A percentile compares a stretch with the other conserved stretches of the same genome.
Conservation (phyloP, 768 basidiomycete species). For the Lyophyllum shimeji region DNA sequence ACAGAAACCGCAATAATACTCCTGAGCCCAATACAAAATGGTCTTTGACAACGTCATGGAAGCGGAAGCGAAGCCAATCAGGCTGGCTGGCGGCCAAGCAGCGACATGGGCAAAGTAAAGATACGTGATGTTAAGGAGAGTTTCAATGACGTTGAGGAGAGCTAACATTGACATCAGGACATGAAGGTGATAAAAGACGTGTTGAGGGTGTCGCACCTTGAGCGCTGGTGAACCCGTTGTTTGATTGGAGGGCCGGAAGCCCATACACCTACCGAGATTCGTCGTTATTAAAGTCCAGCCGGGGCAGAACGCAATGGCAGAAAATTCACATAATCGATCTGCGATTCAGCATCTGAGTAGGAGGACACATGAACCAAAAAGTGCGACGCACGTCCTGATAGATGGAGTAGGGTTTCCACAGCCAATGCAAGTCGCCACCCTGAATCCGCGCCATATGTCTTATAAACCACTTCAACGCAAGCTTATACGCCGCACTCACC, state of each 20-base stretch:
- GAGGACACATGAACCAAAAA: conserved; percentile 18
- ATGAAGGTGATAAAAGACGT: background rate
- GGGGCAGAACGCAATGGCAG: background rate
- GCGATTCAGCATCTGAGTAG: background rate
- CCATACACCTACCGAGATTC: conserved; percentile 65
- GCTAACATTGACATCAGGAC: conserved; percentile 42
- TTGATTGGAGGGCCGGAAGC: conserved; percentile 54
- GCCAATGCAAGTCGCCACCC: conserved; percentile 90
- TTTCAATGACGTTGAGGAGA: conserved; percentile 77
- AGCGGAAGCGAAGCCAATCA: conserved; percentile 72
- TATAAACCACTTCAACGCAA: background rate
- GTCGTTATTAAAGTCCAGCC: background rate
- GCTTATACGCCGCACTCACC: conserved; percentile 23
- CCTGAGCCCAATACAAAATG: conserved; percentile 76
- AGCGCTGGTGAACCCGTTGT: conserved; percentile 82
- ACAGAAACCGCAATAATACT: conserved; percentile 76
- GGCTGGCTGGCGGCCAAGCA: conserved; percentile 60
- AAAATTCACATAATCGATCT: conserved; percentile 36
- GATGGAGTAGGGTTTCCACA: conserved; percentile 81
- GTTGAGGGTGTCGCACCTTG: conserved; percentile 55
- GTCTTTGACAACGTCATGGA: conserved; percentile 89
- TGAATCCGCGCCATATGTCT: conserved; percentile 15
- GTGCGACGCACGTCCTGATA: conserved; percentile 60
- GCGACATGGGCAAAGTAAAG: conserved; percentile 71
- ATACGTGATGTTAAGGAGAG: conserved; percentile 69